Conservation (phyloP, 2,329 filamentous ascomycete genomes). For the Clarireedia monteithiana region DNA sequence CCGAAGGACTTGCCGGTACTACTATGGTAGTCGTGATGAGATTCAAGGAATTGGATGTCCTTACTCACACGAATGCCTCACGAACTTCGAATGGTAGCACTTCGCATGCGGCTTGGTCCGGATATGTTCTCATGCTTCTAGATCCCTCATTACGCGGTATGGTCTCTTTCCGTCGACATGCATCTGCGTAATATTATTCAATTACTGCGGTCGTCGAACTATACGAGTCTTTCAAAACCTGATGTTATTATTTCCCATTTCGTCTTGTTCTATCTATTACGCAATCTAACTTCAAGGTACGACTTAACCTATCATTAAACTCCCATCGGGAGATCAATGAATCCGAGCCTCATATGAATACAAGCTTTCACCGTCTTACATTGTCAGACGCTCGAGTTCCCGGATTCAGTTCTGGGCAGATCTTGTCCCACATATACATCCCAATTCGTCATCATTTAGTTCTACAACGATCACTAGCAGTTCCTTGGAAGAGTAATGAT, state of each 20-base stretch:
- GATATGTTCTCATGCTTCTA: not conserved
- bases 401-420: not conserved
- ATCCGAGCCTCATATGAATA: slow-evolving; percentile 4
- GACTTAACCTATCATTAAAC: not conserved
- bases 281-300: slow-evolving; percentile 1
- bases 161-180: slow-evolving; percentile 1
- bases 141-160: not conserved
- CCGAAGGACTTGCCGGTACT: not conserved
- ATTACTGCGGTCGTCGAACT: not conserved
- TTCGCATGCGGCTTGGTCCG: not conserved
- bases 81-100: not conserved
- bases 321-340: slow-evolving; percentile 2
- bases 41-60: not conserved
- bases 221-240: not conserved
- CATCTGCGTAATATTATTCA: not conserved
- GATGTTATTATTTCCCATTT: not conserved
- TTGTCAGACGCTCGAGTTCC: not conserved
- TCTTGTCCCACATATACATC: not conserved
- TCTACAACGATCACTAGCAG: not conserved
- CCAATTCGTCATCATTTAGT: not conserved
- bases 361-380: not conserved
- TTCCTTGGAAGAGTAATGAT: not conserved
- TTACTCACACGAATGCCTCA: not conserved
- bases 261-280: not conserved
- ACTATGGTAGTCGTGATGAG: not conserved